Conservation (phyloP, 2,329 filamentous ascomycete species). For the Leptographium radiaticola region DNA sequence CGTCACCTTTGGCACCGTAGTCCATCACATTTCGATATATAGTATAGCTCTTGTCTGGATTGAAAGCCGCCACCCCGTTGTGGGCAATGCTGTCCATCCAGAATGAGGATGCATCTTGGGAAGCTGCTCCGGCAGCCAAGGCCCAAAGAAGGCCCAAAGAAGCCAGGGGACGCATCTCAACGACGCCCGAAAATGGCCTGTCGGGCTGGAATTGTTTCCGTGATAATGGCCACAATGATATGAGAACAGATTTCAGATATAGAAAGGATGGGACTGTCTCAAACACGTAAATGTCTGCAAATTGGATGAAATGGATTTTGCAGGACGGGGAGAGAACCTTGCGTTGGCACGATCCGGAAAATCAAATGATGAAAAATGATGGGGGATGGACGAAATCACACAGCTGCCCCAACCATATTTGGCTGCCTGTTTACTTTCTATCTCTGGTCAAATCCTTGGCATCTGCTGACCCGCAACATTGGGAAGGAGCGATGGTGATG, state of each 20-base stretch:
- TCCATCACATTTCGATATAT: conserved; percentile 14
- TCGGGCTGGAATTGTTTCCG: neutral
- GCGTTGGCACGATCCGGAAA: too few relatives aligned
- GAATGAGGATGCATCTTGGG: conserved; percentile 14
- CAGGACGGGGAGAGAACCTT: too few relatives aligned
- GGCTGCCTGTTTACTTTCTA: too few relatives aligned
- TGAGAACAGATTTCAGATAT: neutral
- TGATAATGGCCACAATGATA: neutral
- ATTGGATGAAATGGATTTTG: too few relatives aligned
- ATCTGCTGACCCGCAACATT: neutral
- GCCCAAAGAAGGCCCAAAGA: neutral
- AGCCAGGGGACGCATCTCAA: conserved; percentile 2
- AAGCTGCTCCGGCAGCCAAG: neutral
- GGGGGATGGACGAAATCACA: too few relatives aligned
- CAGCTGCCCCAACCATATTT: too few relatives aligned
- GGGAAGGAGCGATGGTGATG: neutral
- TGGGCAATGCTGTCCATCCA: conserved; percentile 33
- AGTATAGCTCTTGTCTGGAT: conserved; percentile 19
- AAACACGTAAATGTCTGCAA: too few relatives aligned
- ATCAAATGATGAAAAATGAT: too few relatives aligned
- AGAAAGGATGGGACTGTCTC: too few relatives aligned
- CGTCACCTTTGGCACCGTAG: conserved; percentile 58
- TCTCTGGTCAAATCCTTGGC: too few relatives aligned
- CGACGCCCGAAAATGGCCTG: neutral
- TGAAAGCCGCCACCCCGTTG: conserved; percentile 33